Evolutionary conservation across 108 stramenopile genomes (phyloP).

Genomic region (Nannochloropsis salina): DNA sequence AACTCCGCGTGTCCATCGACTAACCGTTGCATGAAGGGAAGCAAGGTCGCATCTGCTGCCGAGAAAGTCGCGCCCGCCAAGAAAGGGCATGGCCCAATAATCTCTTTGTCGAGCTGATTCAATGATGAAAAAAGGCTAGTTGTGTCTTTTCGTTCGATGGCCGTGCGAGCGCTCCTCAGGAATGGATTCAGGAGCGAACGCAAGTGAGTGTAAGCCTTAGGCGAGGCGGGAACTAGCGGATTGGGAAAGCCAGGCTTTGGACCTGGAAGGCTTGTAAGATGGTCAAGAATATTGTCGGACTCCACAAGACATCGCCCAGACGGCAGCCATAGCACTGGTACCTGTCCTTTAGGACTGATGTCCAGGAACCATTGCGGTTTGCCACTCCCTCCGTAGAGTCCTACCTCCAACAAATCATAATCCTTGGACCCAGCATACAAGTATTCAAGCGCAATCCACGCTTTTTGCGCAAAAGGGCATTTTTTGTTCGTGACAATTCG

Average conservation of each 20-base stretch:
- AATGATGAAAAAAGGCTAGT: neutral
- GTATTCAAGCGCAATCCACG: neutral
- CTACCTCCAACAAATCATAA: slow-evolving; percentile 14
- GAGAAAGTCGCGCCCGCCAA: neutral
- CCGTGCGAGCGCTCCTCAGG: neutral
- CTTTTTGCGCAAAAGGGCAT: slow-evolving; percentile 16
- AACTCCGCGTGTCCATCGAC: neutral
- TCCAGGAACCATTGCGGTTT: neutral
- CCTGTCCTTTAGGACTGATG: slow-evolving; percentile 1
- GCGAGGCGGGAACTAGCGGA: neutral
- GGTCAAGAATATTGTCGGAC: neutral
- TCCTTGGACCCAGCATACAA: neutral
- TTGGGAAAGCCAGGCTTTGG: neutral
- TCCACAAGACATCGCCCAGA: neutral
- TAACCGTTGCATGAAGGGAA: slow-evolving; percentile 9
- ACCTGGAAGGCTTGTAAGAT: neutral
- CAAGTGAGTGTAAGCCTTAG: neutral
- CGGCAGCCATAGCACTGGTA: neutral
- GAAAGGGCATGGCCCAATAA: neutral
- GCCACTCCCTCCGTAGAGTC: slow-evolving; percentile 16
- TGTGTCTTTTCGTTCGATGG: neutral
- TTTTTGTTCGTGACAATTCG: neutral
- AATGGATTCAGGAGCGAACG: neutral
- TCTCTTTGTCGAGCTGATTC: neutral
- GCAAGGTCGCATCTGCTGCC: neutral